Evolutionary conservation across 257 asterid species (phyloP), one percentile per base, ranked within the genome.

Genomic region (Solanum tacnaense): DNA sequence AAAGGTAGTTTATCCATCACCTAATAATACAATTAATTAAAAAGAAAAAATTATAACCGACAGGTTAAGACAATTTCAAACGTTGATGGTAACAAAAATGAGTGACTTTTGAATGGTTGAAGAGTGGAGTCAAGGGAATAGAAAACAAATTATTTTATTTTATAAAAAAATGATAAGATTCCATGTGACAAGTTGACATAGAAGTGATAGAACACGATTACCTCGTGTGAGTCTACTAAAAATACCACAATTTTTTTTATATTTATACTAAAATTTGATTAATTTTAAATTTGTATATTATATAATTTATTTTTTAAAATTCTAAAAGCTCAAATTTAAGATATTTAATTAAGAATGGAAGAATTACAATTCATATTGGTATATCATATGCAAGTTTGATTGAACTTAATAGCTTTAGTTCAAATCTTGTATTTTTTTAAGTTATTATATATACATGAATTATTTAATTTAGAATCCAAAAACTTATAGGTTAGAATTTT

Each of bases 241-340:
- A 16, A 27, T 13, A 7, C 8, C 8, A 15, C 10, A 6, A 27
- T n/a, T n/a, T 9, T 67, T 38, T 39, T 39, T 0, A 39, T 39
- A 39, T 39, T 39, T 39, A 3, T 2, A 39, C 13, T 39, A 39
- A 39, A 39, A 39, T 39, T 39, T 39, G 46, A 39, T 39, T 39
- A 67, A 67, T 11, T 12, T 25, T 27, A 12, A 2, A 12, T 67
- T 11, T 5, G 1, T 2, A 0, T 5, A 67, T 67, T 11, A 1
- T 12, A 67, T 3, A 13, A 13, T 9, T 39, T 9, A 6, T 39
- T 9, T 39, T 12, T 1, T 1, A 44, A 44, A 44, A 44, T 4
- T 12, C 0, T 0, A 13, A 0, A 62, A n/a, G 15, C 3, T 9
- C 0, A 0, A 67, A 67, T 13, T 25, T 6, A 2, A 67, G 13